Conservation (phyloP, 2,329 filamentous ascomycete genomes). For the Teratosphaeriaceae sp. region DNA sequence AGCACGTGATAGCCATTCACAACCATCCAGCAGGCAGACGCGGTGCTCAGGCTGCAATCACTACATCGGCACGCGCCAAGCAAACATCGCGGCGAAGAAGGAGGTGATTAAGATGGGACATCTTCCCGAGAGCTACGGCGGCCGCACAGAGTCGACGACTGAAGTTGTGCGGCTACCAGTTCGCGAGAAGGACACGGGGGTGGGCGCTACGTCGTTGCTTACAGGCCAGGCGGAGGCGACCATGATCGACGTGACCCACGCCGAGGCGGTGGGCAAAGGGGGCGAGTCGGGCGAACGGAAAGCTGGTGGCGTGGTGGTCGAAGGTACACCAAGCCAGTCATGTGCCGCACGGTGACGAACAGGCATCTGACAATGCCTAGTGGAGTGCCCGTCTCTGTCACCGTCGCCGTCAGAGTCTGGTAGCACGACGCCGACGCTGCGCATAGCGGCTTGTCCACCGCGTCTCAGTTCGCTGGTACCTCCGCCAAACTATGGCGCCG, state of each 20-base stretch:
- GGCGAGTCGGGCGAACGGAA: not conserved
- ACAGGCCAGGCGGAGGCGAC: no score
- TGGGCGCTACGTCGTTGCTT: no score
- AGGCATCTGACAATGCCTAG: constrained; percentile 3
- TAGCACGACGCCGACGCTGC: constrained; percentile 15
- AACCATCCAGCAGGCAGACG: no score
- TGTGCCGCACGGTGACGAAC: not conserved
- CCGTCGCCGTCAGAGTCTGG: constrained; percentile 21
- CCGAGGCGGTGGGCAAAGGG: constrained; percentile 1
- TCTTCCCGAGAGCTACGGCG: not conserved
- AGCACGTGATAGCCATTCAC: no score
- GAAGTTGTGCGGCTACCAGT: not conserved
- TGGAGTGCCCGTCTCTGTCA: constrained; percentile 15
- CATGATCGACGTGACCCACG: no score
- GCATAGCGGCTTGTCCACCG: constrained; percentile 19
- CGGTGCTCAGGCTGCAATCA: not conserved
- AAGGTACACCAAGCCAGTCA: constrained; percentile 3
- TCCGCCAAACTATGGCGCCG: constrained; percentile 71
- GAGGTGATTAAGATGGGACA: not conserved
- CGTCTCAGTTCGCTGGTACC: constrained; percentile 35
- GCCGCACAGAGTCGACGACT: not conserved
- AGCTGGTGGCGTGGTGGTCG: constrained; percentile 4
- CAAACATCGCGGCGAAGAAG: not conserved
- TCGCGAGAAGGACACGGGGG: not conserved
- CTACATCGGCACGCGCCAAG: not conserved